Evolutionary conservation across 768 basidiomycete species (phyloP).

Genomic region (Tricholoma terreum): DNA sequence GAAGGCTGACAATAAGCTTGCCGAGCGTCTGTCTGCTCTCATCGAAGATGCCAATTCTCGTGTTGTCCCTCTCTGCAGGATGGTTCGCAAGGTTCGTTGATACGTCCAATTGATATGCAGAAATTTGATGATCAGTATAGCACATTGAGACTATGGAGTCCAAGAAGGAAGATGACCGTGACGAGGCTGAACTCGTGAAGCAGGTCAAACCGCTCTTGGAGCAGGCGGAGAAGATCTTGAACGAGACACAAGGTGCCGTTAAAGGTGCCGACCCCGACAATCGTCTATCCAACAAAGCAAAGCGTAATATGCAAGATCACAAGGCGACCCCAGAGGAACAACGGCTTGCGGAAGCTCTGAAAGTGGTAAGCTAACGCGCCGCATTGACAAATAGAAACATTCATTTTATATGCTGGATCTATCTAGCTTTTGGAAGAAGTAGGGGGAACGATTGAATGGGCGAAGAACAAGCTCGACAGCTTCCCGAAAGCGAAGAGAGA

Average conservation of each 20-base stretch:
- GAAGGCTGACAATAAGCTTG: conserved; percentile 17
- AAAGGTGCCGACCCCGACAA: conserved; percentile 37
- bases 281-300: conserved; percentile 30
- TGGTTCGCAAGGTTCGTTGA: conserved; percentile 32
- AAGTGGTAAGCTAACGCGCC: conserved; percentile 29
- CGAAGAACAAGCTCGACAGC: conserved; percentile 31
- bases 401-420: no score
- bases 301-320: conserved; percentile 33
- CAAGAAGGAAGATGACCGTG: conserved; percentile 34
- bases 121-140: conserved; percentile 12
- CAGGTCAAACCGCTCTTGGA: conserved; percentile 34
- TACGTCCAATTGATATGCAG: neutral
- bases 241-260: conserved; percentile 35
- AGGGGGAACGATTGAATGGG: conserved; percentile 37
- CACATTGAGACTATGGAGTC: conserved; percentile 34
- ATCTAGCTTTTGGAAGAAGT: conserved; percentile 33
- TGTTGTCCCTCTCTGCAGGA: conserved; percentile 28
- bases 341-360: conserved; percentile 35
- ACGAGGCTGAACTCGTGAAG: conserved; percentile 32
- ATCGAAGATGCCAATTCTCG: conserved; percentile 33
- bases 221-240: conserved; percentile 35
- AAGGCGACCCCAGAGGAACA: conserved; percentile 37
- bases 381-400: no score
- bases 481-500: conserved; percentile 38
- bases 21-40: conserved; percentile 31